Percentiles rank a stretch among this genome's conserved stretches.
phyloP scores from a whole-genome alignment of 225 moss, liverwort and hornwort species.

The Rhytidiadelphus loreus region DNA sequence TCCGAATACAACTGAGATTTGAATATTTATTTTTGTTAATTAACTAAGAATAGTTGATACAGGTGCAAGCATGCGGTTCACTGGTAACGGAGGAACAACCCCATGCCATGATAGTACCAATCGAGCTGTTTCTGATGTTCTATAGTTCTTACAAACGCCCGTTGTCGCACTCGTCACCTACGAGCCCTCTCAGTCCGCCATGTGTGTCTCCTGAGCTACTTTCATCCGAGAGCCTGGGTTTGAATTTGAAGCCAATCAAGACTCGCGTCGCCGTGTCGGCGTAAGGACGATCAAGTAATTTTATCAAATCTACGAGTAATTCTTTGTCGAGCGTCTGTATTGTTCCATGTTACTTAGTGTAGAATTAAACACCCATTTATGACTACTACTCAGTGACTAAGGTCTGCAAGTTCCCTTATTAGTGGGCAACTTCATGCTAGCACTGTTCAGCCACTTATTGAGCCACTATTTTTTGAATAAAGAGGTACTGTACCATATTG shows the following conservation, averaged over 20 bases:
- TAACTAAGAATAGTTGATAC: background rate
- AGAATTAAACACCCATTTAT: background rate
- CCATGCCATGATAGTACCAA: slow-evolving; percentile 74
- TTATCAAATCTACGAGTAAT: background rate
- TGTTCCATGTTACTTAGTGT: background rate
- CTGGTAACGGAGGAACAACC: slow-evolving; percentile 39
- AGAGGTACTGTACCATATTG: slow-evolving; percentile 10
- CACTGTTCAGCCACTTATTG: background rate
- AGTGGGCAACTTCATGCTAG: slow-evolving; percentile 1
- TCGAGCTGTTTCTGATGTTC: slow-evolving; percentile 81
- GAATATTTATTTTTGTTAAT: background rate
- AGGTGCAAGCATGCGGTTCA: slow-evolving; percentile 60
- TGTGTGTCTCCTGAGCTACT: slow-evolving; percentile 65
- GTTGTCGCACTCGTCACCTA: slow-evolving; percentile 48
- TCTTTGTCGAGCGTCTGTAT: background rate
- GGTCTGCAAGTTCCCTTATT: background rate
- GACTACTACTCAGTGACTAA: slow-evolving; percentile 4
- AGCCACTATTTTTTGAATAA: slow-evolving; percentile 31
- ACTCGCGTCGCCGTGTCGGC: slow-evolving; percentile 33
- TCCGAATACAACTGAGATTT: background rate
- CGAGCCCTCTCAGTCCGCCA: slow-evolving; percentile 72
- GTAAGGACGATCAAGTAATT: background rate
- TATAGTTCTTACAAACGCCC: slow-evolving; percentile 62
- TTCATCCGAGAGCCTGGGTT: slow-evolving; percentile 69
- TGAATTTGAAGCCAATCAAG: slow-evolving; percentile 88